Conservation (phyloP, 2,329 filamentous ascomycete species). For the Macrophomina phaseolina region DNA sequence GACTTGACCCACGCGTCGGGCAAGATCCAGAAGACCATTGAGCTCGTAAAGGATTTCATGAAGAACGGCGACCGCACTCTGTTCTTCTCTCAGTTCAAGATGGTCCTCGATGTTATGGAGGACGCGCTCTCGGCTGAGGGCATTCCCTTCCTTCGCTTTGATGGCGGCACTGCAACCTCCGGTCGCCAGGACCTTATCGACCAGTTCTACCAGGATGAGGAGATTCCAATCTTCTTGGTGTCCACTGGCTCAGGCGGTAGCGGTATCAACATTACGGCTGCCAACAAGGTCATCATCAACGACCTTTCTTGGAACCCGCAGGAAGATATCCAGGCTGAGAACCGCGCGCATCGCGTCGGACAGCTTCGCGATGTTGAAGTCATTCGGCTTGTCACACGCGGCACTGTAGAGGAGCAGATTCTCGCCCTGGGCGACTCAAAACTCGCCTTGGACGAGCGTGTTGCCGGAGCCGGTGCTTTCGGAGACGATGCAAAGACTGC, state of each 20-base stretch:
- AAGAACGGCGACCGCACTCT: constrained; percentile 83
- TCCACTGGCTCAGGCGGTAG: constrained; percentile 95
- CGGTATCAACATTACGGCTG: constrained; percentile 92
- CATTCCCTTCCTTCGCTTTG: constrained; percentile 83
- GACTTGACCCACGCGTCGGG: constrained; percentile 75
- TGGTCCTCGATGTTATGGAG: constrained; percentile 87
- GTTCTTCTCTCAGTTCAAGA: constrained; percentile 92
- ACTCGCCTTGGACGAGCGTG: constrained; percentile 80
- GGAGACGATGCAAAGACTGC: constrained; percentile 48
- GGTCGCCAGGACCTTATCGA: constrained; percentile 89
- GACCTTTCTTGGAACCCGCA: constrained; percentile 98
- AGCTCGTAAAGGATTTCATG: constrained; percentile 75
- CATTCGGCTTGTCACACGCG: constrained; percentile 77
- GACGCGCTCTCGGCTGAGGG: constrained; percentile 75
- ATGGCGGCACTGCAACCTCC: constrained; percentile 80
- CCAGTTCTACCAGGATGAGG: constrained; percentile 75
- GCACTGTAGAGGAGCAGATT: constrained; percentile 92
- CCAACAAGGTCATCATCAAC: constrained; percentile 98
- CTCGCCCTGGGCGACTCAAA: constrained; percentile 91
- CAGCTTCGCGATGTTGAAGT: constrained; percentile 92
- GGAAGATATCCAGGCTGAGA: constrained; percentile 97
- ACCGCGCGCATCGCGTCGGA: constrained; percentile 91
- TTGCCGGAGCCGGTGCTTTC: constrained; percentile 55
- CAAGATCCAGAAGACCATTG: constrained; percentile 81
- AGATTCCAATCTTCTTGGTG: constrained; percentile 88